Base-by-base conservation (phyloP, 805 yeast species). In the Yamadazyma scolyti region DNA sequence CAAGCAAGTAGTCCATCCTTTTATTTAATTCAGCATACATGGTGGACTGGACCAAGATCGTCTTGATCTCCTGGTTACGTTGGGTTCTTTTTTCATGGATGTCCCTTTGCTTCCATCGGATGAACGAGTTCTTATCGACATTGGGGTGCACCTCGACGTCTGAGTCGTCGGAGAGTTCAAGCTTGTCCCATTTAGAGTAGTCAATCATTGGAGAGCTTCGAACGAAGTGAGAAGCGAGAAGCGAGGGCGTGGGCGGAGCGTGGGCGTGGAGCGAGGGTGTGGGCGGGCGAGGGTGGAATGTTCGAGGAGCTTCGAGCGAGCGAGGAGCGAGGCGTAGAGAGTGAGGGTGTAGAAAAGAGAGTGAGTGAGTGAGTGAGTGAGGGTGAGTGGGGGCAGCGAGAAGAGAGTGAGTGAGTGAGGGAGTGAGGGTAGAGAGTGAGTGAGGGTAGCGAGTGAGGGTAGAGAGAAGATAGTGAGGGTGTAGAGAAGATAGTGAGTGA, bases 71-170 rank as follows among this genome's bases (percentile, higher is more conserved):
- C 25, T 75, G 73, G 48, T 82, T 82, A 50, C 95, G 67, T 52
- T 85, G 85, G 23, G 70, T 73, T 40, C 99, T 78, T 59, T 88
- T 82, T 52, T 90, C 96, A 54, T 93, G 98, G 43, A 93, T 93
- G 46, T 89, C 96, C 50, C 95, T 82, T 61, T 93, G 99, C 54
- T 87, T 90, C 98, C 97, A 90, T 37, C 79, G 76, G 47, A 93
- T 86, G 45, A 93, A 90, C 1, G 97, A 89, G 23, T 65, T 67
- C 54, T 93, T 93, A 57, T 93, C 99, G 19, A 93, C 98, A 52
- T 93, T 93, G 37, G 97, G 99, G 54, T 93, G 99, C 10, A 90
- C 97, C 51, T 93, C 98, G 28, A 93, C 68, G 50, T 93, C 98
- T 6, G 96, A 87, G 58, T 93, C 99, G 55, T 93, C 99, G 13